These are phyloP conservation scores for Huntiella savannae DNA, from an alignment of 2,329 filamentous ascomycete genomes.

Conservation along the genomic window DNA sequence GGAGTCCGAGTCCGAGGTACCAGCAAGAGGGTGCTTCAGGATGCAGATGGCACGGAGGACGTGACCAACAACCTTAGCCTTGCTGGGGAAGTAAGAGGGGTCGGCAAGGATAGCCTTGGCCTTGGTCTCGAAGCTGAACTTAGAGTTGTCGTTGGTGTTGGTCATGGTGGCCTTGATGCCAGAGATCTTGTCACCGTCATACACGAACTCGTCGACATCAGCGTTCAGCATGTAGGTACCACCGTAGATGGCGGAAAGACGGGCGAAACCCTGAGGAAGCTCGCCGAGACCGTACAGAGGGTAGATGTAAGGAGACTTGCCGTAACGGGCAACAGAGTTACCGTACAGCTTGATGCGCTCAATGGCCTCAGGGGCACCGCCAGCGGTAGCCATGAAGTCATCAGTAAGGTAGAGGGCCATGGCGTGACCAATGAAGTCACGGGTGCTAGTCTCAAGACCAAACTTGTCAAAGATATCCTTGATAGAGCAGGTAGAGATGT, in stretches of 20 bases:
- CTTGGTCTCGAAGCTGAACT: constrained; percentile 88
- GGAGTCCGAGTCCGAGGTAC: constrained; percentile 76
- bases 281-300: constrained; percentile 93
- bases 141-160: constrained; percentile 45
- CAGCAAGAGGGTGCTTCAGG: constrained; percentile 80
- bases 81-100: constrained; percentile 86
- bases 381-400: constrained; percentile 56
- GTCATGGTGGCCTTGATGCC: constrained; percentile 97
- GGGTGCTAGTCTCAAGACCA: constrained; percentile 69
- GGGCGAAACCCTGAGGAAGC: constrained; percentile 91
- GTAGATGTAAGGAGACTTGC: constrained; percentile 98
- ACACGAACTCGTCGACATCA: constrained; percentile 71
- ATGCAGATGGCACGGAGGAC: constrained; percentile 95
- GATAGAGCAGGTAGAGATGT: constrained; percentile 67
- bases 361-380: constrained; percentile 65
- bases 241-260: constrained; percentile 93
- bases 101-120: constrained; percentile 91
- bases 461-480: constrained; percentile 99
- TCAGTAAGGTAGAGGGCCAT: constrained; percentile 93
- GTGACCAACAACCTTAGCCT: constrained; percentile 73
- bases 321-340: constrained; percentile 92
- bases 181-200: constrained; percentile 67
- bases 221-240: constrained; percentile 99
- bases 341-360: constrained; percentile 90
- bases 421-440: constrained; percentile 92